Base-by-base conservation (phyloP, 768 basidiomycete species). In the Ephemerocybe angulata region DNA sequence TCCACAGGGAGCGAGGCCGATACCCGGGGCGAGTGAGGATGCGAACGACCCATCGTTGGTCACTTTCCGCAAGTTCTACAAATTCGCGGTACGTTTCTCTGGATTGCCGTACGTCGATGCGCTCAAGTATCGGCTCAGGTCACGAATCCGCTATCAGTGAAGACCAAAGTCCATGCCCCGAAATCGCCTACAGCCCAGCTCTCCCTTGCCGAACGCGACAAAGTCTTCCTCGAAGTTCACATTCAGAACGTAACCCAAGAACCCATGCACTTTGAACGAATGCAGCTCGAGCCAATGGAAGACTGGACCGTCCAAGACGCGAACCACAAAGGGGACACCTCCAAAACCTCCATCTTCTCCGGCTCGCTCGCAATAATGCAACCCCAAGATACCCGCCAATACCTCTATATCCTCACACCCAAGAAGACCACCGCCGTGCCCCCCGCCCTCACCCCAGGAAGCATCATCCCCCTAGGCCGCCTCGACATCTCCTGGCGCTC, bases 101-200 rank as follows among this genome's bases (percentile, higher is more conserved):
- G 33, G 29, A 13, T 38, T 35, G 28, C 30, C 27, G 21, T 24
- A 12, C 22, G 15, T 1, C 11, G 27, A 38, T 46, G 17, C 15
- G 22, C 43, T 30, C 5, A 35, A 43, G 38, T 24, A 37, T 51
- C 33, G 53, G 33, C 46, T 15, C 60, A 96, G 92, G 93, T 94
- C 24, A 88, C 86, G n/a, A 95, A 96, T 61, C 95, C 95, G 1
- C 74, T 98, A 13, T 92, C 92, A 0, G 94, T 98, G 55, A 96
- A 96, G 71, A 97, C 94, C 13, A 95, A 95, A 68, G 91, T 96
- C 0, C 91, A 97, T 66, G 64, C 76, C 2, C 81, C 90, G 1
- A 81, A 79, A 50, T 86, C 90, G 0, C 87, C 92, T 0, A 82
- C 88, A 21, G 86, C 92, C 1, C 58, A 84, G 11, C 72, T 94